Percentiles rank a stretch among this genome's conserved stretches.
Evolutionary conservation across 305 asterid genomes (phyloP).

Genomic region (Solanum hybrid): DNA sequence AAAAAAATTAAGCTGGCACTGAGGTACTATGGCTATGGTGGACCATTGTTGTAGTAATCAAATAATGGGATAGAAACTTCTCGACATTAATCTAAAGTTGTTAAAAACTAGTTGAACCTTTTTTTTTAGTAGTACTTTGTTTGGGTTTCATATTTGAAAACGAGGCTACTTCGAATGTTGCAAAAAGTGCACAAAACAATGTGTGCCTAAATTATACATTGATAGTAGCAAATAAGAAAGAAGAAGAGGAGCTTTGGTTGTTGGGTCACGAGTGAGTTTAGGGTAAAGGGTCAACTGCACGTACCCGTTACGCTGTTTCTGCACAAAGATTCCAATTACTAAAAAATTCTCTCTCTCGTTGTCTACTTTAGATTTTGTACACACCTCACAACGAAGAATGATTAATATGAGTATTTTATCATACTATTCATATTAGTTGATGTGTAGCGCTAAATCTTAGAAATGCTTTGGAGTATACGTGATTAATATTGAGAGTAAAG

Average conservation of each 20-base stretch:
- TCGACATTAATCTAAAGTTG: not conserved
- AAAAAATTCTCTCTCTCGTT: not conserved
- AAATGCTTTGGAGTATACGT: not conserved
- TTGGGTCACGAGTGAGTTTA: conserved; percentile 4
- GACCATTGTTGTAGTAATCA: not conserved
- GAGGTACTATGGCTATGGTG: not conserved
- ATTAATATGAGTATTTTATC: not conserved
- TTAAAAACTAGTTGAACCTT: not conserved
- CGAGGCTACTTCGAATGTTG: not conserved
- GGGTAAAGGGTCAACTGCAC: conserved; percentile 16
- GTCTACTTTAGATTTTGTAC: not conserved
- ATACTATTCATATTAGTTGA: not conserved
- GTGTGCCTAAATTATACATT: not conserved
- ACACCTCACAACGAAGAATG: not conserved
- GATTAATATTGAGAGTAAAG: not conserved
- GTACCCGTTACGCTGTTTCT: conserved; percentile 28
- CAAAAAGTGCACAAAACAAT: conserved; percentile 1
- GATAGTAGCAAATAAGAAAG: not conserved
- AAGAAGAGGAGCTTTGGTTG: not conserved
- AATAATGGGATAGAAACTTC: not conserved
- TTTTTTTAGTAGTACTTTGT: not conserved
- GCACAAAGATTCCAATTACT: conserved; percentile 24
- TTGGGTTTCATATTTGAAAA: not conserved
- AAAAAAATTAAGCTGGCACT: not conserved
- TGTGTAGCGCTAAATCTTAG: not conserved